phyloP scores from a whole-genome alignment of 495 filamentous ascomycete species.

The Xylaria sp. region DNA sequence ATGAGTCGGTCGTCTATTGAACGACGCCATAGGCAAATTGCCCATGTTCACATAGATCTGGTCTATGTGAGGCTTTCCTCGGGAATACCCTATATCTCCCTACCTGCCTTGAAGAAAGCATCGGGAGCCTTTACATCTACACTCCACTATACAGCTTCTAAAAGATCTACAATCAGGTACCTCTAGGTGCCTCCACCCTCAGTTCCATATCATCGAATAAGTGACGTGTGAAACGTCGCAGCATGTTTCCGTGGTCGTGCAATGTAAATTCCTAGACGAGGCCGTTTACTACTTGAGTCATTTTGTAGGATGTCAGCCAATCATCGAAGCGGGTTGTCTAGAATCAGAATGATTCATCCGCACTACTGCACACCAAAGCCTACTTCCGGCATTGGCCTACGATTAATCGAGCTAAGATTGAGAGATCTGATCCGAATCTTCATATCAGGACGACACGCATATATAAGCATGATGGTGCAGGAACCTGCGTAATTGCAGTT shows the following conservation, averaged over 20 bases:
- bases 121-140: not conserved
- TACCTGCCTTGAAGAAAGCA: not conserved
- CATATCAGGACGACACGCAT: not conserved
- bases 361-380: constrained; percentile 35
- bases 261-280: not conserved
- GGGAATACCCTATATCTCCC: not conserved
- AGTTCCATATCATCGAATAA: not conserved
- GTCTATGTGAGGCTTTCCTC: not conserved
- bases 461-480: not conserved
- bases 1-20: constrained; percentile 26
- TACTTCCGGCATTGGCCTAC: not conserved
- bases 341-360: constrained; percentile 41
- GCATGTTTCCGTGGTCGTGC: not conserved
- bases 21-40: not conserved
- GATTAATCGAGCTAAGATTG: not conserved
- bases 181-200: not conserved
- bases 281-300: not conserved
- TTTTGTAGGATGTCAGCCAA: constrained; percentile 27
- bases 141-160: not conserved
- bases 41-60: not conserved
- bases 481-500: no score
- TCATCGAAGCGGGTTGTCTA: constrained; percentile 10
- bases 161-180: not conserved
- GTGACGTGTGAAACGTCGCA: not conserved
- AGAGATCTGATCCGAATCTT: not conserved